phyloP scores from a whole-genome alignment of 768 basidiomycete genomes.

The Jaapia argillacea region DNA sequence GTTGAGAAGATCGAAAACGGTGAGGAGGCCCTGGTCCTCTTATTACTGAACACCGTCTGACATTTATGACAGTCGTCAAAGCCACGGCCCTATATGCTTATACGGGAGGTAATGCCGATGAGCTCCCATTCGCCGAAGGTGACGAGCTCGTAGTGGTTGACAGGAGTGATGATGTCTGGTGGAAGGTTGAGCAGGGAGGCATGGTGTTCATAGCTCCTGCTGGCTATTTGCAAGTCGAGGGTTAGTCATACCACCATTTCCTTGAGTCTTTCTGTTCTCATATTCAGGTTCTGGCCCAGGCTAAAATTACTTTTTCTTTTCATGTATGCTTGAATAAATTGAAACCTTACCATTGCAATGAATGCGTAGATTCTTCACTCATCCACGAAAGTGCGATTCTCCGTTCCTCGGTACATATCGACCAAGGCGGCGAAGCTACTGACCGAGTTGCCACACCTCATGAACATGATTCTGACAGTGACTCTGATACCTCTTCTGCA shows the following conservation, averaged over 20 bases:
- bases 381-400: too few species aligned
- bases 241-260: constrained; percentile 66
- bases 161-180: constrained; percentile 81
- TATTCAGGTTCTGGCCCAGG: constrained; percentile 47
- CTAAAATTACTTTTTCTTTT: constrained; percentile 65
- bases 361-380: background rate
- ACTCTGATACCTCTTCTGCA: constrained; percentile 22
- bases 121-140: constrained; percentile 79
- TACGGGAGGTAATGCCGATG: constrained; percentile 57
- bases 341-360: background rate
- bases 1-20: constrained; percentile 63
- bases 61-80: constrained; percentile 32
- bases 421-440: background rate
- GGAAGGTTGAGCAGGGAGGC: constrained; percentile 88
- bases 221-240: constrained; percentile 80
- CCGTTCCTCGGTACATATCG: too few species aligned
- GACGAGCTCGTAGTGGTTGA: constrained; percentile 76
- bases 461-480: constrained; percentile 19
- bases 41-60: too few species aligned
- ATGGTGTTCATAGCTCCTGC: constrained; percentile 87
- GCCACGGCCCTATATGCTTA: constrained; percentile 83
- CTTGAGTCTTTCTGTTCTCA: constrained; percentile 53
- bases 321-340: constrained; percentile 15
- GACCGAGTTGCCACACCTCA: constrained; percentile 2
- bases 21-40: constrained; percentile 33